A percentile compares a stretch with the other conserved stretches of the same genome.
These are phyloP conservation scores for Russula vinacea DNA, from an alignment of 768 basidiomycete genomes.

Conservation along the genomic window DNA sequence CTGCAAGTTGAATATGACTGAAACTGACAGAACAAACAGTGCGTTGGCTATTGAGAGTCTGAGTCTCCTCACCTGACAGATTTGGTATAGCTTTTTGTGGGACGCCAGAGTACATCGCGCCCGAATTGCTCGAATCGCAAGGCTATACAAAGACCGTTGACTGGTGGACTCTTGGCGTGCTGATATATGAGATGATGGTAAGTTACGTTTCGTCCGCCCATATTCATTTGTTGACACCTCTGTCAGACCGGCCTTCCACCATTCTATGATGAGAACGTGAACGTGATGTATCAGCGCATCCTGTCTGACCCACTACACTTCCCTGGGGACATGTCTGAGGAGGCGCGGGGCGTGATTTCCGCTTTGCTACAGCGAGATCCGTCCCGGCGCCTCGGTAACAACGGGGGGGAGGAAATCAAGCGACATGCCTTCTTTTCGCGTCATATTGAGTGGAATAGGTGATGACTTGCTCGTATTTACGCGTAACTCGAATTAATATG, in stretches of 20 bases:
- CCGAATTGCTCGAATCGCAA: slow-evolving; percentile 92
- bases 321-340: slow-evolving; percentile 80
- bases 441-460: slow-evolving; percentile 89
- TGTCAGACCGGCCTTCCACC: slow-evolving; percentile 88
- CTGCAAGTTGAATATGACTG: slow-evolving; percentile 95
- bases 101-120: slow-evolving; percentile 98
- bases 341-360: slow-evolving; percentile 86
- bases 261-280: slow-evolving; percentile 98
- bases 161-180: slow-evolving; percentile 97
- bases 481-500: neutral
- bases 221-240: slow-evolving; percentile 22
- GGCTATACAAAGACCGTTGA: slow-evolving; percentile 99
- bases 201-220: slow-evolving; percentile 24
- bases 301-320: slow-evolving; percentile 90
- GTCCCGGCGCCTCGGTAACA: slow-evolving; percentile 76
- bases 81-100: slow-evolving; percentile 68
- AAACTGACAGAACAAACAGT: slow-evolving; percentile 97
- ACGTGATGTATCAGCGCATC: slow-evolving; percentile 96
- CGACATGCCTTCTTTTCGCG: slow-evolving; percentile 92
- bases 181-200: slow-evolving; percentile 97
- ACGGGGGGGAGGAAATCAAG: slow-evolving; percentile 96
- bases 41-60: slow-evolving; percentile 31
- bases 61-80: slow-evolving; percentile 11
- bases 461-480: slow-evolving; percentile 31
- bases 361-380: slow-evolving; percentile 90